Evolutionary conservation across 2,329 filamentous ascomycete species (phyloP), one percentile per base, ranked within the genome.

Genomic region (Thielaviopsis populi): DNA sequence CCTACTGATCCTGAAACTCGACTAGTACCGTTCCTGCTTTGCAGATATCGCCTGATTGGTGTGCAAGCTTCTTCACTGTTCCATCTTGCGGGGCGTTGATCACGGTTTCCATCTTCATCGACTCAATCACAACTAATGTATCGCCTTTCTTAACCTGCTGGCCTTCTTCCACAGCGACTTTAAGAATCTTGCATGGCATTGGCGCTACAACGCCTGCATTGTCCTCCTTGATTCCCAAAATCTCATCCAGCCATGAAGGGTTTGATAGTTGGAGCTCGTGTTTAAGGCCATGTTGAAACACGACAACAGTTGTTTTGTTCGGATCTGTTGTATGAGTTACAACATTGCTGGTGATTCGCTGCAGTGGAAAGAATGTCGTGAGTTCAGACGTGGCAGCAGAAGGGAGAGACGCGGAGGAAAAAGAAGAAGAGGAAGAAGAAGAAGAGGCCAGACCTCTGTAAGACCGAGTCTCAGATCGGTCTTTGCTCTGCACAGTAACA

Each of bases 141-240:
- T 92, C 85, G 56, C 92, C 91, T 76, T 92, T 95, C 72, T 85
- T 84, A 17, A 99, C 94, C 58, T 75, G 75, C 68, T 95, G 84
- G 0, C 94, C 94, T 69, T 90, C 90, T 33, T 80, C 76, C 0
- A 96, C 90, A 73, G 96, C 89, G 59, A 96, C 94, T 68, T 89
- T 84, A 67, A 99, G 76, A 30, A 99, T 87, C 76, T 97, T 97
- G 76, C 94, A 97, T 1, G 94, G 94, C 94, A 99, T 99, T 0
- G 94, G 94, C 24, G 94, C 90, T 27, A 89, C 80, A 1, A 97
- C 90, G 62, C 87, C 94, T 66, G 92, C 91, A 6, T 85, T 80
- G 0, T 82, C 81, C 70, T 95, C 89, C 72, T 89, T 91, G 67
- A 88, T 76, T 0, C 92, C 91, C 7, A 96, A 78, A 0, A 90